These are phyloP conservation scores for Nigrospora sphaerica DNA, from an alignment of 2,329 filamentous ascomycete species.

Conservation along the genomic window DNA sequence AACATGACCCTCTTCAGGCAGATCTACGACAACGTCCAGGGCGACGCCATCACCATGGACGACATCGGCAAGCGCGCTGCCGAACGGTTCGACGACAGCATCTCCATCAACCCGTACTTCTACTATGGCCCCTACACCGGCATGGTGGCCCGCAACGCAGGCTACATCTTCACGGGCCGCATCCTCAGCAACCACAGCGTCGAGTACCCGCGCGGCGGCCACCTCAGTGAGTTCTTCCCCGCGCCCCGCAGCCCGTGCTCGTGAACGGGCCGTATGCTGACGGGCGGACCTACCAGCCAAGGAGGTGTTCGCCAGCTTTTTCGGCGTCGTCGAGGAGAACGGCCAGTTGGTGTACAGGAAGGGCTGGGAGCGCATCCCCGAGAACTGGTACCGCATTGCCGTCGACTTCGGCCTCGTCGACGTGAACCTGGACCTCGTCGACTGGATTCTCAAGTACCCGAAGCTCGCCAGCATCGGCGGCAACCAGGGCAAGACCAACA, in stretches of 20 bases:
- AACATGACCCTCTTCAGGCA: conserved; percentile 44
- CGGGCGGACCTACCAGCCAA: conserved; percentile 17
- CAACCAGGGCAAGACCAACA: conserved; percentile 42
- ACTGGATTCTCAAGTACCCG: conserved; percentile 29
- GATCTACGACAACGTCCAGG: conserved; percentile 30
- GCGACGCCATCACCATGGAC: conserved; percentile 31
- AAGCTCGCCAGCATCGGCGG: conserved; percentile 40
- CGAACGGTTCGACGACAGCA: conserved; percentile 37
- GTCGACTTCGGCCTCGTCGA: conserved; percentile 39
- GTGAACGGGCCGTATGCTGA: too few relatives aligned
- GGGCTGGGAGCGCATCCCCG: conserved; percentile 44
- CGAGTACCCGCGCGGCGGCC: conserved; percentile 27
- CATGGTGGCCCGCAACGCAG: conserved; percentile 44
- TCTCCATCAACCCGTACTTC: conserved; percentile 43
- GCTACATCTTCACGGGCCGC: conserved; percentile 34
- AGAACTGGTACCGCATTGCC: conserved; percentile 41
- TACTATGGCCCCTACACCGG: conserved; percentile 47
- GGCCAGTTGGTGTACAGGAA: conserved; percentile 32
- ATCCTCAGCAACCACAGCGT: conserved; percentile 35
- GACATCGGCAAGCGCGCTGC: conserved; percentile 34
- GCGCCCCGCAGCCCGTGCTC: too few relatives aligned
- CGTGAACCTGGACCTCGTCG: conserved; percentile 29
- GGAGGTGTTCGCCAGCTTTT: conserved; percentile 37
- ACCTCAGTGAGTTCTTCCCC: conserved; percentile 18
- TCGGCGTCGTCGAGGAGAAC: conserved; percentile 31